A percentile compares a stretch with the other conserved stretches of the same genome.
Conservation (phyloP, 768 basidiomycete genomes). For the Boletellus ananiceps region DNA sequence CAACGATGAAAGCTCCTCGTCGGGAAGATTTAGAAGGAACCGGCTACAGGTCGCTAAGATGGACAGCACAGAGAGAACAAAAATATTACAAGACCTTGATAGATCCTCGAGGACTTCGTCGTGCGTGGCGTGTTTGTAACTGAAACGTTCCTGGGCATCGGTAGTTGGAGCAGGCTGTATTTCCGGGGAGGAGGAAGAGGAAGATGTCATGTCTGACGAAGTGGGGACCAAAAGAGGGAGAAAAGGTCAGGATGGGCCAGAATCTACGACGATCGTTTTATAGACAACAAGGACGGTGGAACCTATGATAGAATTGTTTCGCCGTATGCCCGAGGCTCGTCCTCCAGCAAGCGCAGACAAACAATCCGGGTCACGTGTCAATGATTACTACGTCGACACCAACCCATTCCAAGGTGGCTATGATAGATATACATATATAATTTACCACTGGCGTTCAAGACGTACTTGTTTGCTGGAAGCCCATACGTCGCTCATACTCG, state of each 20-base stretch:
- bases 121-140: constrained; percentile 69
- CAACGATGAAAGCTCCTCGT: constrained; percentile 83
- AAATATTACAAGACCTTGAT: constrained; percentile 53
- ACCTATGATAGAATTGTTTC: constrained; percentile 22
- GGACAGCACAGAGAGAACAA: constrained; percentile 7
- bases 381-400: not conserved
- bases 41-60: constrained; percentile 49
- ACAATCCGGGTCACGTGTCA: constrained; percentile 16
- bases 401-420: not conserved
- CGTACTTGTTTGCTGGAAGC: constrained; percentile 46
- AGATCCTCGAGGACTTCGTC: constrained; percentile 90
- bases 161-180: constrained; percentile 46
- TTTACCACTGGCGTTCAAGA: constrained; percentile 14
- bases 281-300: constrained; percentile 27
- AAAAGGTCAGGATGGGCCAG: constrained; percentile 27
- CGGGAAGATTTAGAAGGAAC: constrained; percentile 94
- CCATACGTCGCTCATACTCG: constrained; percentile 90
- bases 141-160: constrained; percentile 38
- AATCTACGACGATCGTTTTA: constrained; percentile 32
- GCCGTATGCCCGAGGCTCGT: constrained; percentile 14
- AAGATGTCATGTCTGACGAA: constrained; percentile 57
- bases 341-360: constrained; percentile 22
- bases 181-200: constrained; percentile 77
- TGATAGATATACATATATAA: constrained; percentile 8
- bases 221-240: constrained; percentile 27